phyloP scores from a whole-genome alignment of 805 yeast genomes.

The Kodamaea laetipori region DNA sequence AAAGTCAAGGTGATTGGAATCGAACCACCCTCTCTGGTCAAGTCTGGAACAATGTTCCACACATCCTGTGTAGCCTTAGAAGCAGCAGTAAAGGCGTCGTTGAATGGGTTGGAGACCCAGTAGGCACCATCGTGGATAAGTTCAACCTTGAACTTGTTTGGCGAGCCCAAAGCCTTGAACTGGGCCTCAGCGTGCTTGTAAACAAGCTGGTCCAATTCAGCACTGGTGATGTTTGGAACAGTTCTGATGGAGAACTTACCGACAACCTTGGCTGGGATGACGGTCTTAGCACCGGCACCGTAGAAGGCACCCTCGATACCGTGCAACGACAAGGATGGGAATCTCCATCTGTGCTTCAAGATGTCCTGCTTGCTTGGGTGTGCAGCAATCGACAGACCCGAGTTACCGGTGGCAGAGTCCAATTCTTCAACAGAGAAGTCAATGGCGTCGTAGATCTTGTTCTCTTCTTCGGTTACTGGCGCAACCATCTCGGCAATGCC shows the following conservation, averaged over 20 bases:
- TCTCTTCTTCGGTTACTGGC: conserved; percentile 81
- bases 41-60: conserved; percentile 93
- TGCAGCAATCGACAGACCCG: conserved; percentile 63
- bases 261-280: conserved; percentile 88
- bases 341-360: conserved; percentile 98
- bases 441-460: conserved; percentile 75
- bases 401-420: conserved; percentile 76
- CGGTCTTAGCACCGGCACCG: conserved; percentile 96
- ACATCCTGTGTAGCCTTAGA: conserved; percentile 91
- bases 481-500: conserved; percentile 96
- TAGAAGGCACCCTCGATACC: conserved; percentile 98
- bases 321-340: conserved; percentile 92
- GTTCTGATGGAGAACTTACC: conserved; percentile 98
- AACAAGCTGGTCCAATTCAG: conserved; percentile 76
- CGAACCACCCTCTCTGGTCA: conserved; percentile 98
- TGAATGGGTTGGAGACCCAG: conserved; percentile 95
- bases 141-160: conserved; percentile 71
- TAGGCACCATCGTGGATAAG: conserved; percentile 93
- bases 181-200: conserved; percentile 65
- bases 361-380: conserved; percentile 79
- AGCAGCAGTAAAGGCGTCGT: conserved; percentile 92
- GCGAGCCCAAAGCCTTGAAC: conserved; percentile 70
- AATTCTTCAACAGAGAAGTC: conserved; percentile 84
- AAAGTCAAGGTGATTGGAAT: conserved; percentile 96
- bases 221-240: conserved; percentile 88